Evolutionary conservation across 768 basidiomycete species (phyloP).

Genomic region (Sporobolomyces phaffii): DNA sequence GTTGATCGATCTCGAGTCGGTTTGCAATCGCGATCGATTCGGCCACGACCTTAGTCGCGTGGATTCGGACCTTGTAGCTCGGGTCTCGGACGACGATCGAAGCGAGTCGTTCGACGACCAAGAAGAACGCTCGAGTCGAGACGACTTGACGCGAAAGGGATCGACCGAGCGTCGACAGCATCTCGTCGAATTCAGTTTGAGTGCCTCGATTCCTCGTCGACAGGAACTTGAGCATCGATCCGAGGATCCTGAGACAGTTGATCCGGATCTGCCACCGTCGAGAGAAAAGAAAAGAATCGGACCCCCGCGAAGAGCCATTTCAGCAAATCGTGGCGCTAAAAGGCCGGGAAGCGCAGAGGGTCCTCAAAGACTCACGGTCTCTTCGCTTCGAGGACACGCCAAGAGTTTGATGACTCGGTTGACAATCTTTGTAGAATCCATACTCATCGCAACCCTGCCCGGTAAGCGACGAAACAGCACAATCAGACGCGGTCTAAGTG

Average conservation of each 20-base stretch:
- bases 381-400: background rate
- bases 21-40: background rate
- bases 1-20: background rate
- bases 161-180: background rate
- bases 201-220: no score
- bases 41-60: constrained; percentile 1
- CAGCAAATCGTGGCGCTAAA: no score
- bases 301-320: no score
- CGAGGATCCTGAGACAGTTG: constrained; percentile 18
- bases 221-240: constrained; percentile 1
- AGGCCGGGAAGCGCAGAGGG: no score
- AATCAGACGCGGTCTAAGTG: no score
- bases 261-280: background rate
- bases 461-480: no score
- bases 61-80: constrained; percentile 34
- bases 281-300: background rate
- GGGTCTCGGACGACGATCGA: background rate
- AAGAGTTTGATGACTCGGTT: background rate
- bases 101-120: background rate
- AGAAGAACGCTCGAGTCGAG: background rate
- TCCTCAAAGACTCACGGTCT: constrained; percentile 2
- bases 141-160: background rate
- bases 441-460: no score
- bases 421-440: background rate
- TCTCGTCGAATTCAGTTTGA: background rate